Conservation (phyloP, 1,284 basidiomycete species). For the Phenoliferia sp. region DNA sequence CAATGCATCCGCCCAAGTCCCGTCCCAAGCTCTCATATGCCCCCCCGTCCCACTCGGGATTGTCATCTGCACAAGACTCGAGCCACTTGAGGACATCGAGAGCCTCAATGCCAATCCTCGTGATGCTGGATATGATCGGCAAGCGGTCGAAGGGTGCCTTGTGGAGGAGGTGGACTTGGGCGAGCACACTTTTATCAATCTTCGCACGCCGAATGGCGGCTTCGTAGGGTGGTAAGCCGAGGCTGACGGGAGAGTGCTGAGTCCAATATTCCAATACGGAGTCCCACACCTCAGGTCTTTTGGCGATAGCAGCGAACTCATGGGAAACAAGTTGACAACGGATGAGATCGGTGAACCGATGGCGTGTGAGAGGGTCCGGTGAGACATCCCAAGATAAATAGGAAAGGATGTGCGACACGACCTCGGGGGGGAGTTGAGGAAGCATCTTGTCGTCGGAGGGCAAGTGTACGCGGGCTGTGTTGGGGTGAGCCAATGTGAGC, state of each 20-base stretch:
- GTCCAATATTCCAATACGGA: background rate
- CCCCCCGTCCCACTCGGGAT: background rate
- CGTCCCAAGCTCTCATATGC: background rate
- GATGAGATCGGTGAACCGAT: background rate
- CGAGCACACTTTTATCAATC: background rate
- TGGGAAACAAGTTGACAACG: background rate
- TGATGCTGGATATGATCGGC: too few species aligned
- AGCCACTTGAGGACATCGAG: background rate
- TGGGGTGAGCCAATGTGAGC: too few species aligned
- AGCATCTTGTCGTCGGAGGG: too few species aligned
- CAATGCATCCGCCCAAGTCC: background rate
- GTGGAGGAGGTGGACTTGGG: background rate
- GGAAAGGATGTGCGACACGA: too few species aligned
- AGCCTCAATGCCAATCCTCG: too few species aligned
- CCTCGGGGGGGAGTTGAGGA: too few species aligned
- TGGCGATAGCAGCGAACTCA: background rate
- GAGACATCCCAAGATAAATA: too few species aligned
- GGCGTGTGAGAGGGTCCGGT: too few species aligned
- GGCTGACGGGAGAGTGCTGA: background rate
- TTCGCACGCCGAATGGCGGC: too few species aligned
- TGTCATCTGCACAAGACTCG: background rate
- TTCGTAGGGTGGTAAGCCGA: background rate
- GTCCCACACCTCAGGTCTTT: background rate
- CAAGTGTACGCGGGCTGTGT: too few species aligned
- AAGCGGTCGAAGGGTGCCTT: too few species aligned